Evolutionary conservation across 495 filamentous ascomycete genomes (phyloP).

Genomic region (Friedmanniomyces simplex): DNA sequence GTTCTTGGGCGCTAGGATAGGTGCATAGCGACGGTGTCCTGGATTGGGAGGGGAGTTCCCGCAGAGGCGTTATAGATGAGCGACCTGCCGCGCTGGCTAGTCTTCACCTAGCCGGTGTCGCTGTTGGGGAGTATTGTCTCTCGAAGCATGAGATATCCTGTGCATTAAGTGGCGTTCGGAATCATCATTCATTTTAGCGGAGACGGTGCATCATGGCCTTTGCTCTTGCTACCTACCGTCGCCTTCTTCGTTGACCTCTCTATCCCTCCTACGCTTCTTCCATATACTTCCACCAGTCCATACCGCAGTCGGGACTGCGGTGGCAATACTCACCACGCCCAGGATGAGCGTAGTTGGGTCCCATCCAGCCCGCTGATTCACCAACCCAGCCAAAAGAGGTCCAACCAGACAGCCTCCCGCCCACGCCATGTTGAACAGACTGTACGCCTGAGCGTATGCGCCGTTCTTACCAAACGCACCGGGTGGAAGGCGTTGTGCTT

Average conservation of each 20-base stretch:
- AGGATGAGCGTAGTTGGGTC: conserved; percentile 31
- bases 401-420: conserved; percentile 34
- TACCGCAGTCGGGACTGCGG: conserved; percentile 27
- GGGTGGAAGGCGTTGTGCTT: conserved; percentile 21
- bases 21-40: not conserved
- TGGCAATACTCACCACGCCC: conserved; percentile 27
- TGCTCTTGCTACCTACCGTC: too few species aligned
- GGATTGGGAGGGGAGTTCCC: not conserved
- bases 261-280: conserved; percentile 7
- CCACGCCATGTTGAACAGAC: conserved; percentile 38
- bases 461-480: conserved; percentile 37
- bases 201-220: too few species aligned
- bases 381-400: conserved; percentile 31
- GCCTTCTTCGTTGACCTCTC: not conserved
- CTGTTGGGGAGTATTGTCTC: too few species aligned
- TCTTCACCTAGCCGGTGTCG: too few species aligned
- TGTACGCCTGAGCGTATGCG: conserved; percentile 48
- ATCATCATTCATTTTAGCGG: too few species aligned
- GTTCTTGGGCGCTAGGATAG: not conserved
- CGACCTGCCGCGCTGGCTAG: too few species aligned
- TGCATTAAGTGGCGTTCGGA: too few species aligned
- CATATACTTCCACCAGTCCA: conserved; percentile 31
- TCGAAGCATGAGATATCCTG: too few species aligned
- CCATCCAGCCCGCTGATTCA: conserved; percentile 31
- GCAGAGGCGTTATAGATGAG: not conserved